Percentiles rank a stretch among this genome's conserved stretches.
Conservation (phyloP, 2,329 filamentous ascomycete genomes). For the Pseudogymnoascus sp. region DNA sequence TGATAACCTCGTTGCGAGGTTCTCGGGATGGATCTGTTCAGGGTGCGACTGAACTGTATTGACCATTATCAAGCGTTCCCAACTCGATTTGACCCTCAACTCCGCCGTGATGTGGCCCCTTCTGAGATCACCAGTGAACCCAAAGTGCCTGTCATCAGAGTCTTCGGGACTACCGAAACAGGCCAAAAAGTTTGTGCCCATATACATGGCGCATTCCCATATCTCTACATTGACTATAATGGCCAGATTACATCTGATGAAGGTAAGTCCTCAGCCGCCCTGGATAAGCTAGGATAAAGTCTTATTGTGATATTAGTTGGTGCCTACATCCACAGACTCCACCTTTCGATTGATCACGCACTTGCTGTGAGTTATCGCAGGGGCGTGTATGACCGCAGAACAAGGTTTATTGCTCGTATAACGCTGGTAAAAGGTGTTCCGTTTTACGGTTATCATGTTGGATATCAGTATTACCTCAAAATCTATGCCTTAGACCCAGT, state of each 20-base stretch:
- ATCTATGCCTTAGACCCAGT: conserved; percentile 87
- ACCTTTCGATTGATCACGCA: conserved; percentile 85
- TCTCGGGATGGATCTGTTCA: conserved; percentile 64
- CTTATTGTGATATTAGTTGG: conserved; percentile 48
- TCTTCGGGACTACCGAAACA: conserved; percentile 89
- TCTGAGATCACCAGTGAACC: conserved; percentile 58
- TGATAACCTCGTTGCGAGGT: not conserved
- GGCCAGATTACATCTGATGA: conserved; percentile 61
- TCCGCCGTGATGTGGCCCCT: conserved; percentile 58
- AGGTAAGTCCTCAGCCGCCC: conserved; percentile 46
- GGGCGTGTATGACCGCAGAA: conserved; percentile 63
- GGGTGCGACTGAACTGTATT: conserved; percentile 88
- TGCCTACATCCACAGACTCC: conserved; percentile 69
- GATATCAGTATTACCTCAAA: conserved; percentile 86
- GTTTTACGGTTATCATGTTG: conserved; percentile 93
- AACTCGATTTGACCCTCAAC: conserved; percentile 71
- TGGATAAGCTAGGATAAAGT: not conserved
- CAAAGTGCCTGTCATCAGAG: conserved; percentile 76
- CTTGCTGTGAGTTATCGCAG: conserved; percentile 78
- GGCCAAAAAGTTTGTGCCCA: conserved; percentile 96
- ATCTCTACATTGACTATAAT: conserved; percentile 83
- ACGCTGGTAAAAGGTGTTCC: conserved; percentile 88
- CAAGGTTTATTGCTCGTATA: conserved; percentile 78
- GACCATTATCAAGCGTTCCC: conserved; percentile 85
- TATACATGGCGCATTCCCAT: conserved; percentile 91